Percentiles rank a stretch among this genome's conserved stretches.
phyloP scores from a whole-genome alignment of 2,329 filamentous ascomycete species.

The Aureobasidium musti region DNA sequence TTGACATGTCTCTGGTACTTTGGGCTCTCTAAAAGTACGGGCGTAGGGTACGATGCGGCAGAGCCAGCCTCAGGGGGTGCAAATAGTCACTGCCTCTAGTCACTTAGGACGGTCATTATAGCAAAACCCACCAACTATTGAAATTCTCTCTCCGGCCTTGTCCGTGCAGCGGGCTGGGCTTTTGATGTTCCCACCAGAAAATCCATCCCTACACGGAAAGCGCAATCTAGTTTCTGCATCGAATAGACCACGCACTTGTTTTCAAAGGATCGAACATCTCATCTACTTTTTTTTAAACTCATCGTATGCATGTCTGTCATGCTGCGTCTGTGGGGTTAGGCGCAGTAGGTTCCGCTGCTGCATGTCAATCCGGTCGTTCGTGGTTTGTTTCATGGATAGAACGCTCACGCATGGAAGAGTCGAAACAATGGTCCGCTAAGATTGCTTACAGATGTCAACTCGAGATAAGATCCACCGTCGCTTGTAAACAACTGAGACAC shows the following conservation, averaged over 20 bases:
- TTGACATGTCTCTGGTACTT: slow-evolving; percentile 21
- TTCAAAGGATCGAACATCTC: slow-evolving; percentile 23
- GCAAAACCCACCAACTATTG: slow-evolving; percentile 22
- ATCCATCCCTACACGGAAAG: neutral
- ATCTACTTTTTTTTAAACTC: slow-evolving; percentile 27
- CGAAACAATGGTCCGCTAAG: slow-evolving; percentile 27
- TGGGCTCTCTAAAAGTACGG: slow-evolving; percentile 1
- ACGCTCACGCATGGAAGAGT: slow-evolving; percentile 25
- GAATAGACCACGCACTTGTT: slow-evolving; percentile 10
- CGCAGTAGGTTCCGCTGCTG: slow-evolving; percentile 29
- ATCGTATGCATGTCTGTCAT: slow-evolving; percentile 29
- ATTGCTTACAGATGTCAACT: slow-evolving; percentile 28
- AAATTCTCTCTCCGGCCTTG: slow-evolving; percentile 27
- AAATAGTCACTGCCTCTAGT: neutral
- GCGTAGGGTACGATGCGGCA: slow-evolving; percentile 16
- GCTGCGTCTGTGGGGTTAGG: slow-evolving; percentile 28
- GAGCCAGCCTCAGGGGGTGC: slow-evolving; percentile 18
- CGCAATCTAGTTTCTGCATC: slow-evolving; percentile 26
- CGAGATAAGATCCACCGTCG: slow-evolving; percentile 24
- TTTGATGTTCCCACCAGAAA: slow-evolving; percentile 21
- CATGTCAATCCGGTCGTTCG: slow-evolving; percentile 27
- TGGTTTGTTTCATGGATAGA: slow-evolving; percentile 28
- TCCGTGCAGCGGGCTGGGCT: slow-evolving; percentile 25
- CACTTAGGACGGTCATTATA: slow-evolving; percentile 2
- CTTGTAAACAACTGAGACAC: slow-evolving; percentile 26